Evolutionary conservation across 2,329 filamentous ascomycete genomes (phyloP).

Genomic region (Cladosporium austrohemisphaericum): DNA sequence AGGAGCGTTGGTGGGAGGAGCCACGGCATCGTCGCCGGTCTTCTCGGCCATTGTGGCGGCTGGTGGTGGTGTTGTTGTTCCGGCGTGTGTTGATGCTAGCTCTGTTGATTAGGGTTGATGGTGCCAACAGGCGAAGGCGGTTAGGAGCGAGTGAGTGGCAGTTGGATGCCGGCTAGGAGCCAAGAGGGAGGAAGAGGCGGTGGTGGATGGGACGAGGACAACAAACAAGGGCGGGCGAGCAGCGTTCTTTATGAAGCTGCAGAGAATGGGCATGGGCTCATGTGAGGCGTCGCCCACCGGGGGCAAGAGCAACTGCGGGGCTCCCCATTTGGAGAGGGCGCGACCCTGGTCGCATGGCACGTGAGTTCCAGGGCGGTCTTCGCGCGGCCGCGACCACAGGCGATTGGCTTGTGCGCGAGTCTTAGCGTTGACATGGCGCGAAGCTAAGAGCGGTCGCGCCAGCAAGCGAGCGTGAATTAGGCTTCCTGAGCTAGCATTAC

Average conservation of each 20-base stretch:
- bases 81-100: background rate
- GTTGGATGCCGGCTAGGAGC: conserved; percentile 1
- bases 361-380: conserved; percentile 3
- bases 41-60: conserved; percentile 5
- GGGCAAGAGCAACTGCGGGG: conserved; percentile 12
- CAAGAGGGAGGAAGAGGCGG: conserved; percentile 1
- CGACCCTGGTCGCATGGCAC: background rate
- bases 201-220: background rate
- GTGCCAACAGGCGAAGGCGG: background rate
- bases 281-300: conserved; percentile 2
- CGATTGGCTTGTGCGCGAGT: conserved; percentile 9
- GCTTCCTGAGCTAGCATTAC: conserved; percentile 3
- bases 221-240: conserved; percentile 4
- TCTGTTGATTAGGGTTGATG: background rate
- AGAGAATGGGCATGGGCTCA: background rate
- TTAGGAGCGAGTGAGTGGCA: conserved; percentile 7
- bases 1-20: conserved; percentile 18
- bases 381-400: background rate
- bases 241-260: conserved; percentile 10
- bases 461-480: conserved; percentile 9
- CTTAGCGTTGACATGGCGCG: conserved; percentile 3
- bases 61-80: background rate
- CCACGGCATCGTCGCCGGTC: background rate
- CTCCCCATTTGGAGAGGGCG: conserved; percentile 9
- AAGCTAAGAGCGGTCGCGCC: conserved; percentile 7